Conservation (phyloP, 352 stramenopile species). For the Pythium aquatile region DNA sequence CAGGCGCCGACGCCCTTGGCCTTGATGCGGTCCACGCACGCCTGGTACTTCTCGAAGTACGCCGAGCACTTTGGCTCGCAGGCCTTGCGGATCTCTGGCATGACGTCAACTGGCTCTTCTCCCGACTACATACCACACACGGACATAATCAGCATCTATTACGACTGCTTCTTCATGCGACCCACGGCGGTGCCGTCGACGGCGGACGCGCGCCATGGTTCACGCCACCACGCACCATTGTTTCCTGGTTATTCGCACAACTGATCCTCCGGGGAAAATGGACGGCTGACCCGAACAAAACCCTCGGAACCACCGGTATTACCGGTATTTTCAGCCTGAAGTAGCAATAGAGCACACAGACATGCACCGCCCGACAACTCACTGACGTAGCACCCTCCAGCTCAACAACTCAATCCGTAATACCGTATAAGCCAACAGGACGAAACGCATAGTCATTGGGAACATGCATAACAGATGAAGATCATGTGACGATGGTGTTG, state of each 20-base stretch:
- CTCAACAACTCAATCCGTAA: slow-evolving; percentile 1
- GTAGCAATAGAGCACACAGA: slow-evolving; percentile 26
- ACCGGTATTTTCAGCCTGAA: slow-evolving; percentile 25
- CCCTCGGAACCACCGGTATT: slow-evolving; percentile 29
- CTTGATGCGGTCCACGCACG: slow-evolving; percentile 89
- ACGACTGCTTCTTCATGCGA: neutral
- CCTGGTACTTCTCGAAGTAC: slow-evolving; percentile 89
- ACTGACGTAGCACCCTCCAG: neutral
- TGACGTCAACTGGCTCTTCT: slow-evolving; percentile 92
- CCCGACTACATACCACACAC: slow-evolving; percentile 39
- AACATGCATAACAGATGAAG: neutral
- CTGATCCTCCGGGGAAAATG: slow-evolving; percentile 39
- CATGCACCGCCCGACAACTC: slow-evolving; percentile 20
- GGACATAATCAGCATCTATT: neutral
- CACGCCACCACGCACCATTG: slow-evolving; percentile 21
- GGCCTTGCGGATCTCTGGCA: slow-evolving; percentile 90
- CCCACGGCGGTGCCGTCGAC: neutral
- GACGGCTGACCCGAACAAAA: slow-evolving; percentile 39
- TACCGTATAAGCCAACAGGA: too few species aligned
- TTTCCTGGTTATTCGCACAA: slow-evolving; percentile 26
- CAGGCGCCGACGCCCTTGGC: slow-evolving; percentile 91
- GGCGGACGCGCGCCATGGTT: neutral
- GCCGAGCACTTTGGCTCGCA: slow-evolving; percentile 91
- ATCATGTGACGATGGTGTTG: neutral
- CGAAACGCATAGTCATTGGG: too few species aligned